phyloP scores from a whole-genome alignment of 2,329 filamentous ascomycete species.

The Hymenoscyphus fructigenus region DNA sequence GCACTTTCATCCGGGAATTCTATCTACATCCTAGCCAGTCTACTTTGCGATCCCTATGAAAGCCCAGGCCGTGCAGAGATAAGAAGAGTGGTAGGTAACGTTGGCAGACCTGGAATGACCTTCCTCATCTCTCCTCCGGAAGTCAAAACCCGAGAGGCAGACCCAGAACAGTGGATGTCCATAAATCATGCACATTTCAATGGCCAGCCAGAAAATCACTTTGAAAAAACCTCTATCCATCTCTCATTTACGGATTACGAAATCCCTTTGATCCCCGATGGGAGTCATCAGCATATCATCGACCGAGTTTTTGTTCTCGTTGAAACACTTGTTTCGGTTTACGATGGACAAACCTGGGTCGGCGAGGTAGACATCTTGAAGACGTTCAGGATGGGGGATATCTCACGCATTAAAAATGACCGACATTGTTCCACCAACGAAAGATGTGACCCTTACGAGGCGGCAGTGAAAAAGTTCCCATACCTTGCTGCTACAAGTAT shows the following conservation, averaged over 20 bases:
- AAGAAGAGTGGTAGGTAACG: conserved; percentile 28
- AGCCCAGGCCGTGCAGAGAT: conserved; percentile 12
- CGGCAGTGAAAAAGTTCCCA: background rate
- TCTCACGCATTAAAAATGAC: background rate
- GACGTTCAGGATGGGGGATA: background rate
- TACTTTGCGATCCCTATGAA: conserved; percentile 29
- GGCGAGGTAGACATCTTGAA: conserved; percentile 27
- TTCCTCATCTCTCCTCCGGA: conserved; percentile 18
- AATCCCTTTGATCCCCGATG: conserved; percentile 14
- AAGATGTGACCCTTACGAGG: background rate
- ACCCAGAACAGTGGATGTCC: conserved; percentile 15
- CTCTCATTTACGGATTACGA: conserved; percentile 12
- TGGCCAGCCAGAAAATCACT: background rate
- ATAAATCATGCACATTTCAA: conserved; percentile 9
- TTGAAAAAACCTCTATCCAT: conserved; percentile 4
- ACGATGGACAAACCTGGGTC: conserved; percentile 29
- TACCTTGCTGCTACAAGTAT: conserved; percentile 11
- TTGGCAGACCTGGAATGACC: conserved; percentile 18
- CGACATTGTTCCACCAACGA: background rate
- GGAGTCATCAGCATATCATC: conserved; percentile 14
- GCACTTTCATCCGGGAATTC: conserved; percentile 33
- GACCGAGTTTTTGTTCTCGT: conserved; percentile 23
- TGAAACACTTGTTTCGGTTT: conserved; percentile 26
- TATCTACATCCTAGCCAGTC: conserved; percentile 24
- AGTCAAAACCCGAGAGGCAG: conserved; percentile 9